Percentiles rank a stretch among this genome's conserved stretches.
Evolutionary conservation across 192 early-diverging fungal species (phyloP).

Genomic region (Mortierella alpina): DNA sequence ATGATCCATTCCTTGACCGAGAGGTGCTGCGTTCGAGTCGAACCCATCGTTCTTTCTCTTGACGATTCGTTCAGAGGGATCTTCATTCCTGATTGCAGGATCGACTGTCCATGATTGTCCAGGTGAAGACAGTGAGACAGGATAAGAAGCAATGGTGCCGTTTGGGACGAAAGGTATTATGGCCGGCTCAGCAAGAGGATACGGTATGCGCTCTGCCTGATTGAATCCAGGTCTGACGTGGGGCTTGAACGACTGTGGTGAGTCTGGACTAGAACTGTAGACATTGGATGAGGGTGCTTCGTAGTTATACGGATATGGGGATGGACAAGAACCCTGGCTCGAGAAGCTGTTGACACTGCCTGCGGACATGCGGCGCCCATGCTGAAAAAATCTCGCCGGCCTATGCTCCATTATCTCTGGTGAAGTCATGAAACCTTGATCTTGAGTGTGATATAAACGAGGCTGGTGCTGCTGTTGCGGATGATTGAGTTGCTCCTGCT

Average conservation of each 20-base stretch:
- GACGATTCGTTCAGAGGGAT: too few species aligned
- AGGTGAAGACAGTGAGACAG: too few species aligned
- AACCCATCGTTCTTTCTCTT: too few species aligned
- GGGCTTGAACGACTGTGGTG: background rate
- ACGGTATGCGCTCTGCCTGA: too few species aligned
- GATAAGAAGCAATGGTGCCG: too few species aligned
- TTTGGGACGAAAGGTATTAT: too few species aligned
- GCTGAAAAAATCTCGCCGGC: background rate
- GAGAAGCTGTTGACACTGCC: conserved; percentile 19
- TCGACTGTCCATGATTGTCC: too few species aligned
- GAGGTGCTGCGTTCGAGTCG: too few species aligned
- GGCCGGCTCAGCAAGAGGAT: too few species aligned
- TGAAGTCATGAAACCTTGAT: background rate
- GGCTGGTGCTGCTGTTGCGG: background rate
- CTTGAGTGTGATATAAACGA: conserved; percentile 5
- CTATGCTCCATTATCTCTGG: background rate
- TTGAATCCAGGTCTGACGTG: too few species aligned
- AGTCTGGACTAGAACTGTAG: background rate
- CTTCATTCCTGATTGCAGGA: too few species aligned
- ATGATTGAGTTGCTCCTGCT: background rate
- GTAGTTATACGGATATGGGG: conserved; percentile 8
- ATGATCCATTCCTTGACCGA: too few species aligned
- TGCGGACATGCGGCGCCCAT: conserved; percentile 20
- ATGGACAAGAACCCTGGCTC: conserved; percentile 19
- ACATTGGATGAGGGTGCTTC: conserved; percentile 4